Evolutionary conservation across 805 yeast genomes (phyloP), one percentile per base, ranked within the genome.

Genomic region (Candida peoriensis): DNA sequence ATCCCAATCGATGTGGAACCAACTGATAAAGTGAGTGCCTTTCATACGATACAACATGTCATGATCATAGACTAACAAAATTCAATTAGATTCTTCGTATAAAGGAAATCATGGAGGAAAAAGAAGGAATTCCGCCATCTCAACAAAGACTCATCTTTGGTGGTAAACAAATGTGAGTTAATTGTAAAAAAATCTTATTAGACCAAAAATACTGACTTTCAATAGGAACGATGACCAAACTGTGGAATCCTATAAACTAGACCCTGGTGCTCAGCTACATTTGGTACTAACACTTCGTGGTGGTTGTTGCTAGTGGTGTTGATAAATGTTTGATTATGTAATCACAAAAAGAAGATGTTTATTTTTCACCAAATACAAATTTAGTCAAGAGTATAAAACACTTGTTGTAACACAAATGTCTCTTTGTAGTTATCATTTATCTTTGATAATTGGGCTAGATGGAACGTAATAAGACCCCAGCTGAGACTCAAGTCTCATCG

Each of bases 81-180:
- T 1, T 47, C 52, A 51, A 50, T 55, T 14, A 47, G 73, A 67
- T 85, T 39, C 72, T 76, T 42, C 75, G 81, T 32, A 78, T 90
- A 61, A 90, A 90, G 61, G 97, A 90, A 56, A 74, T 82, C 55
- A 76, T 90, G 65, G 97, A 93, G 58, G 96, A 90, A 54, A 86
- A 86, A 51, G 97, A 90, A 58, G 98, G 97, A 2, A 90, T 90
- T 37, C 96, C 97, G 3, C 97, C 97, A 9, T 78, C 84, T 20
- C 98, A 90, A 63, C 98, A 93, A 61, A 76, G 96, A 47, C 76
- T 90, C 46, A 81, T 90, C 50, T 87, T 74, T 61, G 79, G 83
- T 37, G 98, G 98, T 15, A 84, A 86, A 47, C 97, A 90, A 64
- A 73, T 90, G 81, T 75, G 64, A 57, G 83, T 70, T 37, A 19